These are phyloP conservation scores for Cryptococcus neoformans DNA, from an alignment of 1,284 basidiomycete genomes.

Conservation along the genomic window DNA sequence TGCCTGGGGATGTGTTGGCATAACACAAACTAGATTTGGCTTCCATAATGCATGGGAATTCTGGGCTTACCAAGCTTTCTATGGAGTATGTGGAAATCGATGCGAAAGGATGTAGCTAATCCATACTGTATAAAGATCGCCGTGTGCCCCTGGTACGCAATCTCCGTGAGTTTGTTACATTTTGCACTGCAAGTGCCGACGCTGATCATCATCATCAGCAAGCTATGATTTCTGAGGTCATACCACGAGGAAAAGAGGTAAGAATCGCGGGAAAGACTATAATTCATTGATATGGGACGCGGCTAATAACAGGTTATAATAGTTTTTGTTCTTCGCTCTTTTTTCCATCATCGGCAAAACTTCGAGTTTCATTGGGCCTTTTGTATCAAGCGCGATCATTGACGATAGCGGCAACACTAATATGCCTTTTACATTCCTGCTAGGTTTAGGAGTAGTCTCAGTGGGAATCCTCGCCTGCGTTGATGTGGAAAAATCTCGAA, in stretches of 20 bases:
- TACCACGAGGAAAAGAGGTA: conserved; percentile 54
- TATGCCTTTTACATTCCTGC: conserved; percentile 78
- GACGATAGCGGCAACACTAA: conserved; percentile 64
- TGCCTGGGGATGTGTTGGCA: conserved; percentile 77
- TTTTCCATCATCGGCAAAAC: conserved; percentile 52
- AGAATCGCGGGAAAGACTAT: conserved; percentile 8
- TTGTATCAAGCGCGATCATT: conserved; percentile 58
- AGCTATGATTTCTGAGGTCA: conserved; percentile 81
- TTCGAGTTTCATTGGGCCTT: conserved; percentile 75
- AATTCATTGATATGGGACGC: background rate
- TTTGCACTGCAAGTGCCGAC: background rate
- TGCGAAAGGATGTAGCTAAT: background rate
- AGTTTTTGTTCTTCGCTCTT: conserved; percentile 49
- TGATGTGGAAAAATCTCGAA: conserved; percentile 58
- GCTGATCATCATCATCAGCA: conserved; percentile 53
- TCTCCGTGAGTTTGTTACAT: conserved; percentile 37
- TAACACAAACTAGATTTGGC: conserved; percentile 72
- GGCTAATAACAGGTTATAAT: conserved; percentile 56
- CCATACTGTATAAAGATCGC: conserved; percentile 51
- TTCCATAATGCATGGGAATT: conserved; percentile 84
- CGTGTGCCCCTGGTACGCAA: conserved; percentile 84
- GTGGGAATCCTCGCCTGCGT: conserved; percentile 70
- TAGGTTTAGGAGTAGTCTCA: conserved; percentile 64
- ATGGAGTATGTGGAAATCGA: conserved; percentile 50
- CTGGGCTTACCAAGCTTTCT: conserved; percentile 77